Base-by-base conservation (phyloP, 495 filamentous ascomycete species). In the Aspergillus asperescens region DNA sequence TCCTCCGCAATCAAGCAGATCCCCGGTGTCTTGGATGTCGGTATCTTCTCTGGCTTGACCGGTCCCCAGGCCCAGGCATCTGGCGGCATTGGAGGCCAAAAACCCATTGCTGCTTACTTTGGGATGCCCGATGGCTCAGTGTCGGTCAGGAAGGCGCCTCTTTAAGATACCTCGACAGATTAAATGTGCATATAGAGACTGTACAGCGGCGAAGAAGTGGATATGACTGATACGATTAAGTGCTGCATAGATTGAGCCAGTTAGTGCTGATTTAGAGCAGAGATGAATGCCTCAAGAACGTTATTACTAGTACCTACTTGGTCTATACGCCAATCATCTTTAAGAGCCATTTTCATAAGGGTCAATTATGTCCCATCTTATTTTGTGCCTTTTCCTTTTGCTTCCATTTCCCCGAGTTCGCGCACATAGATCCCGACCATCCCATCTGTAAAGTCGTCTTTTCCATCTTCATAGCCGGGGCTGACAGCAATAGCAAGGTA, bases 61-160 rank as follows among this genome's bases (percentile, higher is more conserved):
- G 90, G 90, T 4, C 66, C 77, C 3, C 71, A 91, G 66, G 83
- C 83, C 28, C 73, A 76, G 32, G 75, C 72, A 35, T 66, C 67
- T 34, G 82, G 81, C 12, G 72, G 76, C 44, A 70, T 74, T 38
- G 87, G 89, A 27, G 93, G 90, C 2, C 89, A 95, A 73, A 92
- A 89, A 67, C 93, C 93, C 3, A 80, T 95, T 19, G 88, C 89
- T 34, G 91, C 89, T 25, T 98, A 96, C 70, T 97, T 97, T 68
- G 93, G 93, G 13, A 89, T 89, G 85, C 80, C 85, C 47, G 82
- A 92, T 65, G 89, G 89, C 12, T 74, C 76, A 22, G 84, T 88
- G 41, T 71, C 78, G 18, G 72, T 79, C 16, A 67, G 78, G 51
- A 69, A 66, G 45, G 75, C 75, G 9, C 58, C 56, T 48, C 52